phyloP scores from a whole-genome alignment of 2,329 filamentous ascomycete genomes.

The Aspergillus udagawae region DNA sequence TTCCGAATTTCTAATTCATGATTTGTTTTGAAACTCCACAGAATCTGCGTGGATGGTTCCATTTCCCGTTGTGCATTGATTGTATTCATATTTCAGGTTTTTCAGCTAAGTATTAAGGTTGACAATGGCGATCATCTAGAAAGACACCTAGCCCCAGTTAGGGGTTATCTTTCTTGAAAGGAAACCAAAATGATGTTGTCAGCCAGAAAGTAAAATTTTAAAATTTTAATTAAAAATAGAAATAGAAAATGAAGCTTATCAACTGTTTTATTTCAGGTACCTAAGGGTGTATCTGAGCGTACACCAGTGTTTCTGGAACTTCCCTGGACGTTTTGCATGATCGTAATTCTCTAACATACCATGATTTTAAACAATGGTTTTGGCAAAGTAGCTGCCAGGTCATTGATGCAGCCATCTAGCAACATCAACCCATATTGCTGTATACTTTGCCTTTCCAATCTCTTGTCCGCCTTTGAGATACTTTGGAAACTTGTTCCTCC shows the following conservation, averaged over 20 bases:
- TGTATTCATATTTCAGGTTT: neutral
- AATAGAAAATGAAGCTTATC: too few relatives aligned
- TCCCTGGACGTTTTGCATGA: neutral
- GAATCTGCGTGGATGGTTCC: neutral
- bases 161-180: neutral
- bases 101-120: conserved; percentile 9
- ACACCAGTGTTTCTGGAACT: too few relatives aligned
- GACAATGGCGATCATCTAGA: conserved; percentile 14
- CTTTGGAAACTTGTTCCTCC: conserved; percentile 13
- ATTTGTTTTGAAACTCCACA: neutral
- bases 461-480: too few relatives aligned
- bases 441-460: too few relatives aligned
- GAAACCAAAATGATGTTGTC: neutral
- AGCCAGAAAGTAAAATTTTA: too few relatives aligned
- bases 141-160: neutral
- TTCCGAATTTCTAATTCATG: neutral
- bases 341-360: neutral
- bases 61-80: neutral
- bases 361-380: too few relatives aligned
- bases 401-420: too few relatives aligned
- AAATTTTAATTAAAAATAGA: too few relatives aligned
- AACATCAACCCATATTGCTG: too few relatives aligned
- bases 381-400: too few relatives aligned
- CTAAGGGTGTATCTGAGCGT: too few relatives aligned
- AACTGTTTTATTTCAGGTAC: too few relatives aligned